phyloP scores from a whole-genome alignment of 352 stramenopile species.

The Phytophthora lateralis region DNA sequence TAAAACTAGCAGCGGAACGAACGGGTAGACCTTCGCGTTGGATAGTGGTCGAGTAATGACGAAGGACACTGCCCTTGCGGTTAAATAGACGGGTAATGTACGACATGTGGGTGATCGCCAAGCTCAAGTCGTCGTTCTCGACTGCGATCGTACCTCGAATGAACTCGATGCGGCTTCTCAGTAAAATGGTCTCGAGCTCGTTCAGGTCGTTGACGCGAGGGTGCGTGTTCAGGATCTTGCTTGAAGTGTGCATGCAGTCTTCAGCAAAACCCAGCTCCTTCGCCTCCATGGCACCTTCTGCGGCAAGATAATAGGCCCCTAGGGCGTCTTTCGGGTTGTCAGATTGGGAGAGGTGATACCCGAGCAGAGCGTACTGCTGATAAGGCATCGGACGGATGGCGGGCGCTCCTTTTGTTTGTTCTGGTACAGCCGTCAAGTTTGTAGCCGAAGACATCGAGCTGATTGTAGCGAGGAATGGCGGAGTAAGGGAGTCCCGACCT shows the following conservation, averaged over 20 bases:
- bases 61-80: slow-evolving; percentile 63
- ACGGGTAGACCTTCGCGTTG: slow-evolving; percentile 32
- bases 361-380: slow-evolving; percentile 66
- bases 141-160: slow-evolving; percentile 71
- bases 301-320: slow-evolving; percentile 66
- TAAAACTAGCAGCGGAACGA: slow-evolving; percentile 32
- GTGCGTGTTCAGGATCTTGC: slow-evolving; percentile 62
- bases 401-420: slow-evolving; percentile 1
- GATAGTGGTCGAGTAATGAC: slow-evolving; percentile 57
- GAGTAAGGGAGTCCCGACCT: slow-evolving; percentile 2
- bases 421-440: slow-evolving; percentile 5
- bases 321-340: slow-evolving; percentile 57
- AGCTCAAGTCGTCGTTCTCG: slow-evolving; percentile 71
- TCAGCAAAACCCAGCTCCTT: slow-evolving; percentile 70
- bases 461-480: slow-evolving; percentile 10
- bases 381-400: slow-evolving; percentile 37
- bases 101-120: slow-evolving; percentile 66
- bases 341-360: slow-evolving; percentile 67
- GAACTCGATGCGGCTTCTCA: slow-evolving; percentile 77
- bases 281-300: slow-evolving; percentile 57
- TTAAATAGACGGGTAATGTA: slow-evolving; percentile 69
- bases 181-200: slow-evolving; percentile 63
- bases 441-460: slow-evolving; percentile 11
- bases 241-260: slow-evolving; percentile 79
- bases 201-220: slow-evolving; percentile 46